Base-by-base conservation (phyloP, 169 alveolate species). In the Cryptosporidium felis region DNA sequence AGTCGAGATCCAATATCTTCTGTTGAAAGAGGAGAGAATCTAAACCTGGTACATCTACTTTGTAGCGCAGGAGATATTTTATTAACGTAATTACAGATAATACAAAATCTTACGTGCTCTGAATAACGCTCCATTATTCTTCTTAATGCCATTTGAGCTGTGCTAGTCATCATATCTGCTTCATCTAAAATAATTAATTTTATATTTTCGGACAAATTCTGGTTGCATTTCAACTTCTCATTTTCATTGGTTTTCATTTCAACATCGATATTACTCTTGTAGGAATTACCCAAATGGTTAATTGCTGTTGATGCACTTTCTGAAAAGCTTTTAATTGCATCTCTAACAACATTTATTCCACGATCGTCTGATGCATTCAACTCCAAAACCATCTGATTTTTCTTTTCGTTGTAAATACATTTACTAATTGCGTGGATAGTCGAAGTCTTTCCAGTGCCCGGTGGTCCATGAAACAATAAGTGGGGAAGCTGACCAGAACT, bases 291-390 rank as follows among this genome's bases (percentile, higher is more conserved):
- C 18, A 65, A 38, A 38, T 74, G 51, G 45, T 82, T 45, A 61
- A 47, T 80, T 82, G 88, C 81, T 34, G 67, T 92, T 80, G 59
- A 80, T 46, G 82, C 92, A 80, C 90, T 93, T 88, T 94, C 96
- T 5, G 97, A 95, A 90, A 97, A 96, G 8, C 97, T 92, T 89
- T 97, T 97, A 51, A 97, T 96, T 85, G 95, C 93, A 79, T 96
- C 99, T 62, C 99, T 93, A n/a, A 98, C 99, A 16, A 96, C 97
- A 74, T 94, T 94, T 66, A 98, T 98, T 30, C 99, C 99, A 88
- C 99, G 94, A 63, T 97, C 99, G 89, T 98, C 99, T 40, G 99
- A 96, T 21, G 99, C 99, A 88, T 98, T 98, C 67, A 97, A 93
- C 92, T 97, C 99, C 36, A 93, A 88, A 14, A 92, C 94, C 94